These are phyloP conservation scores for Scedosporium aurantiacum DNA, from an alignment of 2,329 filamentous ascomycete genomes.

Conservation along the genomic window DNA sequence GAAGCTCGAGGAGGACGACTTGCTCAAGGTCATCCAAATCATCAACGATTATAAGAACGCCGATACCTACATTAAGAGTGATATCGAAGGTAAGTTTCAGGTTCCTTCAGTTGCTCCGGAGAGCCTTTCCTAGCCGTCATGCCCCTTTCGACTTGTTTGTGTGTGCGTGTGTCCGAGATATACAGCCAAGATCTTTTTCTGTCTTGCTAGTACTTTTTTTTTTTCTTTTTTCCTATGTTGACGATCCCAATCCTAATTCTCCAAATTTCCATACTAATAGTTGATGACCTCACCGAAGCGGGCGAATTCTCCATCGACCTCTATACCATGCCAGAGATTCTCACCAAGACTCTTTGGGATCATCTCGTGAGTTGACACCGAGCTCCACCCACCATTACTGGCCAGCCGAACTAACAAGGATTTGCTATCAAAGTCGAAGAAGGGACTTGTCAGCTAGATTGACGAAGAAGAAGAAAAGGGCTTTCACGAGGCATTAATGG, in stretches of 20 bases:
- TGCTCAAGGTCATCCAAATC: constrained; percentile 92
- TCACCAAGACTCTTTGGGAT: constrained; percentile 94
- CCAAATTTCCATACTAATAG: constrained; percentile 19
- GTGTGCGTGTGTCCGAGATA: too few species aligned
- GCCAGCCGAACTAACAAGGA: background rate
- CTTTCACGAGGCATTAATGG: background rate
- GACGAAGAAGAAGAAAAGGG: background rate
- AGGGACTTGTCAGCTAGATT: constrained; percentile 26
- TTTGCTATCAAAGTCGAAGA: constrained; percentile 23
- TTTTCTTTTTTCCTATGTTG: constrained; percentile 7
- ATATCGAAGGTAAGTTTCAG: constrained; percentile 69
- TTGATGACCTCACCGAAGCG: constrained; percentile 38
- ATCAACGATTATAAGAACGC: constrained; percentile 94
- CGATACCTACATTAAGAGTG: constrained; percentile 94
- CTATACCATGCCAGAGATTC: constrained; percentile 83
- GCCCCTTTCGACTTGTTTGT: background rate
- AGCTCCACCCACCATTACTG: background rate
- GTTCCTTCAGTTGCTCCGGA: background rate
- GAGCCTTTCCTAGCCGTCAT: constrained; percentile 3
- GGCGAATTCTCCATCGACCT: constrained; percentile 98
- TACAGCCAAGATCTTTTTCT: constrained; percentile 4
- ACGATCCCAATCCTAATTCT: constrained; percentile 18
- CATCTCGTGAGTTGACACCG: constrained; percentile 43
- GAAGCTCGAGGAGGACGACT: constrained; percentile 82
- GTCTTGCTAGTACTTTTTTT: constrained; percentile 6